Conservation (phyloP, 2,329 filamentous ascomycete species). For the Colletotrichum ledebouriae region DNA sequence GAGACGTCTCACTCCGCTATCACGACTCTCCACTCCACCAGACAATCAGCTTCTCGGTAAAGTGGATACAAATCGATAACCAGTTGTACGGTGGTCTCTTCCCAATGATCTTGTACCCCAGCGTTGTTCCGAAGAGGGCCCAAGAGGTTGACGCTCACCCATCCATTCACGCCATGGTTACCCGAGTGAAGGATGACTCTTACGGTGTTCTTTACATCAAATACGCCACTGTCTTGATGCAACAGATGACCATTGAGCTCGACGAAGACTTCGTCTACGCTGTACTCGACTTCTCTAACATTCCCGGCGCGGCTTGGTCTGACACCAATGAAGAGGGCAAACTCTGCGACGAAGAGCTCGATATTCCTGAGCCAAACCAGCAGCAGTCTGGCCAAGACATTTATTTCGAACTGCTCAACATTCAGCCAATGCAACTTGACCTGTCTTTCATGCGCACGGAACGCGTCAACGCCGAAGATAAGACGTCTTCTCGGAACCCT, state of each 20-base stretch:
- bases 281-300: slow-evolving; percentile 92
- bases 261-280: slow-evolving; percentile 99
- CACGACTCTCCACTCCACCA: slow-evolving; percentile 95
- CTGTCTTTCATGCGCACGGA: slow-evolving; percentile 97
- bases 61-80: slow-evolving; percentile 99
- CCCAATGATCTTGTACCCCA: slow-evolving; percentile 96
- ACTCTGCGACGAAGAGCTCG: slow-evolving; percentile 89
- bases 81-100: slow-evolving; percentile 98
- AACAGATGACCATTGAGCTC: slow-evolving; percentile 98
- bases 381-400: slow-evolving; percentile 91
- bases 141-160: slow-evolving; percentile 97
- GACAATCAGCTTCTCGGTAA: slow-evolving; percentile 89
- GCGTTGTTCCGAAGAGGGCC: slow-evolving; percentile 95
- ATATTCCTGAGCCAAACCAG: slow-evolving; percentile 91
- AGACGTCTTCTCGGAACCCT: slow-evolving; percentile 89
- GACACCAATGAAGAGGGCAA: slow-evolving; percentile 82
- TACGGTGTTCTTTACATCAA: slow-evolving; percentile 99
- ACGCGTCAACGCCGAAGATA: slow-evolving; percentile 95
- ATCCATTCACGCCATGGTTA: slow-evolving; percentile 91
- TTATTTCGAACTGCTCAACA: slow-evolving; percentile 96
- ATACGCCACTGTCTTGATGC: slow-evolving; percentile 91
- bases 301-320: slow-evolving; percentile 89
- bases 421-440: slow-evolving; percentile 98
- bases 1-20: slow-evolving; percentile 91
- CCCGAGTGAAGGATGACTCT: slow-evolving; percentile 96